phyloP scores from a whole-genome alignment of 2,329 filamentous ascomycete species.

The Microdochium paspali region DNA sequence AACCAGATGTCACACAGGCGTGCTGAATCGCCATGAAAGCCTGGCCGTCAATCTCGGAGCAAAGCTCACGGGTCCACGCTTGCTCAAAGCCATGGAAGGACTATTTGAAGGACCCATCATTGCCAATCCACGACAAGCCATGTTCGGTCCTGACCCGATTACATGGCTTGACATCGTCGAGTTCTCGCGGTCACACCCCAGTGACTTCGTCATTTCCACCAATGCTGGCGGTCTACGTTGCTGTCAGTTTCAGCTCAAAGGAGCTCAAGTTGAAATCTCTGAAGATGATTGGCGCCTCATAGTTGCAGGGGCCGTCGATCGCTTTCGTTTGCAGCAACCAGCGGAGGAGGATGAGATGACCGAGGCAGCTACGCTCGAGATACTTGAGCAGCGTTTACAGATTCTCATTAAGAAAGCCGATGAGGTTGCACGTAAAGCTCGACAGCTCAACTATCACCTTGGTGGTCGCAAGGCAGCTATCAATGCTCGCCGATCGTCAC shows the following conservation, averaged over 20 bases:
- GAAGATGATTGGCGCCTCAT: slow-evolving; percentile 85
- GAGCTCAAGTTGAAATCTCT: slow-evolving; percentile 72
- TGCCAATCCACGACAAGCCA: slow-evolving; percentile 40
- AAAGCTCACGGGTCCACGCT: slow-evolving; percentile 69
- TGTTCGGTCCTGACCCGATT: slow-evolving; percentile 45
- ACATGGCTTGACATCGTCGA: slow-evolving; percentile 82
- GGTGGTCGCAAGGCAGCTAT: slow-evolving; percentile 69
- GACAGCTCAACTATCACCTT: slow-evolving; percentile 73
- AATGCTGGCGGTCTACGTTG: slow-evolving; percentile 59
- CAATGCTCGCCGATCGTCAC: slow-evolving; percentile 45
- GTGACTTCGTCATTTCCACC: slow-evolving; percentile 66
- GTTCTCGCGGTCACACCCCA: slow-evolving; percentile 71
- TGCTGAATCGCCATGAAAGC: slow-evolving; percentile 77
- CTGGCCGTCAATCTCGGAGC: slow-evolving; percentile 79
- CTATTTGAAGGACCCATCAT: slow-evolving; percentile 75
- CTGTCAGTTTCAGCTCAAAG: slow-evolving; percentile 76
- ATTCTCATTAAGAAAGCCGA: slow-evolving; percentile 75
- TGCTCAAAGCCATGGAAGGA: slow-evolving; percentile 79
- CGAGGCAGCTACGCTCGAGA: slow-evolving; percentile 75
- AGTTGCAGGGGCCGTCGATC: slow-evolving; percentile 71
- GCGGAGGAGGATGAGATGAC: slow-evolving; percentile 81
- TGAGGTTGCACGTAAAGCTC: slow-evolving; percentile 51
- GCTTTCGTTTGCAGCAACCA: slow-evolving; percentile 62
- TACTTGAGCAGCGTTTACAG: slow-evolving; percentile 68
- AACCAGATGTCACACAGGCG: slow-evolving; percentile 35